Evolutionary conservation across 2,329 filamentous ascomycete genomes (phyloP).

Genomic region (Colletotrichum lini): DNA sequence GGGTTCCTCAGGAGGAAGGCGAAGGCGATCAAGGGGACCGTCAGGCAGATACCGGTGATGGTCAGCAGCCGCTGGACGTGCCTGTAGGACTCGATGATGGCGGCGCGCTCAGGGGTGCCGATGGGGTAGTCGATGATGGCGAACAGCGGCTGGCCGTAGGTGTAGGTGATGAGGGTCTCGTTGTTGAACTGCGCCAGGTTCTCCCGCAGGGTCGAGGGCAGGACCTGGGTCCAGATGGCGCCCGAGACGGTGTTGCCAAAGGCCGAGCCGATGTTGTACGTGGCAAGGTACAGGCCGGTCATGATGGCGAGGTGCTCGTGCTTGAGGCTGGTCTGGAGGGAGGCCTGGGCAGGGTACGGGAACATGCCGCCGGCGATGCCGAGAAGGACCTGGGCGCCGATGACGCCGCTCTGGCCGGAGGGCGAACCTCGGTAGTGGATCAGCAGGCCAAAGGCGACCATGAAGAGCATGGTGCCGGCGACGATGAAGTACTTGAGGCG

Average conservation of each 20-base stretch:
- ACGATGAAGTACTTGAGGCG: slow-evolving; percentile 76
- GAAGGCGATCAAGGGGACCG: slow-evolving; percentile 63
- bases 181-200: slow-evolving; percentile 51
- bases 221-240: slow-evolving; percentile 73
- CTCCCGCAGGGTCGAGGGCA: slow-evolving; percentile 61
- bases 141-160: slow-evolving; percentile 55
- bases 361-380: slow-evolving; percentile 77
- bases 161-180: slow-evolving; percentile 52
- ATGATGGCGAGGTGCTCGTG: slow-evolving; percentile 74
- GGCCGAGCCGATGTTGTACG: slow-evolving; percentile 74
- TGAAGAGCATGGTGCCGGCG: slow-evolving; percentile 70
- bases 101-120: slow-evolving; percentile 59
- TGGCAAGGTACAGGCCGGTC: slow-evolving; percentile 73
- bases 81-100: slow-evolving; percentile 61
- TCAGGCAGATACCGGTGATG: slow-evolving; percentile 65
- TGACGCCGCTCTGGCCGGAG: slow-evolving; percentile 67
- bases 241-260: slow-evolving; percentile 73
- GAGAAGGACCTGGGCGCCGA: slow-evolving; percentile 74
- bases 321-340: slow-evolving; percentile 57
- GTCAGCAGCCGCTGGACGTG: slow-evolving; percentile 62
- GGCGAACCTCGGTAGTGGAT: slow-evolving; percentile 73
- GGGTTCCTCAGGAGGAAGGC: slow-evolving; percentile 60
- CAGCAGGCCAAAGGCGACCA: slow-evolving; percentile 76
- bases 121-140: slow-evolving; percentile 54
- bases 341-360: slow-evolving; percentile 63